phyloP scores from a whole-genome alignment of 2,329 filamentous ascomycete genomes.

The Sordariomycetes sp. region DNA sequence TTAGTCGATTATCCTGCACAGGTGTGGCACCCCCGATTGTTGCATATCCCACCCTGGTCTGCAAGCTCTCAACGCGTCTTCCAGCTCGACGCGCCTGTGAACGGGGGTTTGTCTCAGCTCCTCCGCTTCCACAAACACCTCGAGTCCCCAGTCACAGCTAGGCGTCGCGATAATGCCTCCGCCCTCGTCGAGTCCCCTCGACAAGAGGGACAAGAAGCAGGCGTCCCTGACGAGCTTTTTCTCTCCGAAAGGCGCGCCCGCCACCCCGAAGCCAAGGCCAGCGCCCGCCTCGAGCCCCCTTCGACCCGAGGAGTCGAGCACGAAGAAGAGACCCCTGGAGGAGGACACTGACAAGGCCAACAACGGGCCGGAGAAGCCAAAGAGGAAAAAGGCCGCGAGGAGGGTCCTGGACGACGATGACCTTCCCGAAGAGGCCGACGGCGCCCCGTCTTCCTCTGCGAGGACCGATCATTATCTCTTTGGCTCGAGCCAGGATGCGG shows the following conservation, averaged over 20 bases:
- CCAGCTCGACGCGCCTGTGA: neutral
- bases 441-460: constrained; percentile 13
- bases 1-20: neutral
- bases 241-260: constrained; percentile 36
- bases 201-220: constrained; percentile 49
- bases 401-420: constrained; percentile 21
- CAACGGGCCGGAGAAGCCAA: constrained; percentile 21
- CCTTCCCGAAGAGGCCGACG: neutral
- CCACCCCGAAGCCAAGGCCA: constrained; percentile 7
- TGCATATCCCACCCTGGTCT: neutral
- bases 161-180: neutral
- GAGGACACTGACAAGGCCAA: constrained; percentile 34
- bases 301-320: constrained; percentile 8
- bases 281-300: constrained; percentile 5
- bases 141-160: neutral
- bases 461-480: constrained; percentile 42
- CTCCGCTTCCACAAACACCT: neutral
- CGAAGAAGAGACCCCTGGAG: constrained; percentile 40
- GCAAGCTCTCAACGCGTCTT: constrained; percentile 6
- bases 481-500: constrained; percentile 26
- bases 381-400: constrained; percentile 31
- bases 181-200: neutral
- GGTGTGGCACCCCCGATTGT: neutral
- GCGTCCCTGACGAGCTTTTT: constrained; percentile 83
- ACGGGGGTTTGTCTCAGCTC: neutral